These are phyloP conservation scores for Sarocladium strictum DNA, from an alignment of 2,329 filamentous ascomycete genomes.

Conservation along the genomic window DNA sequence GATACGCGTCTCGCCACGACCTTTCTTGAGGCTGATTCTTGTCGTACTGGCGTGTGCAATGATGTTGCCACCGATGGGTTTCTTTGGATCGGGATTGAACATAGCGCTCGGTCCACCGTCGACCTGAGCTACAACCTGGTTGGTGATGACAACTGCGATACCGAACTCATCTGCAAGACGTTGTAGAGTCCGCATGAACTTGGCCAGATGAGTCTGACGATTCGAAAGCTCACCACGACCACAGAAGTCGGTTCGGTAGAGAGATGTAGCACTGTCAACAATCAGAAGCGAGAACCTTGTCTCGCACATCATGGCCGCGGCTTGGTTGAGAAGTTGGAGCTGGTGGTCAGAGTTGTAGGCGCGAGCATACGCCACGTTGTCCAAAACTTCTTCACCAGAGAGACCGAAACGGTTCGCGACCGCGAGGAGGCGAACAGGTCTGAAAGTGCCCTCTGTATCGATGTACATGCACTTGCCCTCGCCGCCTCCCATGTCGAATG, in stretches of 20 bases:
- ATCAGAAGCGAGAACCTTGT: constrained; percentile 93
- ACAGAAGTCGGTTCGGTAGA: constrained; percentile 94
- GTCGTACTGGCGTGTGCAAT: constrained; percentile 98
- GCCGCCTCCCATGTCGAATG: constrained; percentile 97
- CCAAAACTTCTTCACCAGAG: constrained; percentile 92
- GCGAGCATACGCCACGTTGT: constrained; percentile 96
- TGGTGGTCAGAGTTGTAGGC: constrained; percentile 99
- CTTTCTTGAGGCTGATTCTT: constrained; percentile 90
- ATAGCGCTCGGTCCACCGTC: constrained; percentile 93
- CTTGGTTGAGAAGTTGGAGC: constrained; percentile 88
- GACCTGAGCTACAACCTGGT: constrained; percentile 97
- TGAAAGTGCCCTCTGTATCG: constrained; percentile 95
- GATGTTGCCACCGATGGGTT: constrained; percentile 97
- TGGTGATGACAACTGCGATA: constrained; percentile 97
- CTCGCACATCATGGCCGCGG: constrained; percentile 98
- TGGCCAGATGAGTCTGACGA: constrained; percentile 80
- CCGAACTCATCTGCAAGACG: constrained; percentile 79
- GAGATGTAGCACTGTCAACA: constrained; percentile 89
- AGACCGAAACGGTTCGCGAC: constrained; percentile 93
- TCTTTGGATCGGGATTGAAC: constrained; percentile 99
- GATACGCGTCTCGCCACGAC: constrained; percentile 87
- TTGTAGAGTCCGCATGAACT: constrained; percentile 82
- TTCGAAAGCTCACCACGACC: constrained; percentile 96
- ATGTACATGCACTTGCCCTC: constrained; percentile 99
- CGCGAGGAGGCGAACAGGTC: constrained; percentile 81